Evolutionary conservation across 306 rosid genomes (phyloP), one percentile per base, ranked within the genome.

Genomic region (Luffa acutangula): DNA sequence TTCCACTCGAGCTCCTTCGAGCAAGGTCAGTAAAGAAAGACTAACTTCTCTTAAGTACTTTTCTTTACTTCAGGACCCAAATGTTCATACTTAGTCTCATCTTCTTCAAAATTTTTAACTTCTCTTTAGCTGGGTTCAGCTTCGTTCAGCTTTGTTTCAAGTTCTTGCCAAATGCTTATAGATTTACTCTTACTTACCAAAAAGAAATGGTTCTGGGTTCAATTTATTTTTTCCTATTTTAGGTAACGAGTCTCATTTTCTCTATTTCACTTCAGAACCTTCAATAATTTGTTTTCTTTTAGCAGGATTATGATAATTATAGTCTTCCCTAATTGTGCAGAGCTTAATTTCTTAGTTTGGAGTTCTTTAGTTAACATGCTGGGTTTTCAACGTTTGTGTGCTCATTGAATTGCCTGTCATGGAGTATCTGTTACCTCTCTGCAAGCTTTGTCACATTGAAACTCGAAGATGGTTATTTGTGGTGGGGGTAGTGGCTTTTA

Each of bases 401-500:
- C 41, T 76, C 56, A 64, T 77, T 76, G 57, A 63, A 58, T 46
- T 53, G 45, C 48, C 60, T 67, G 63, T 36, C 41, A 82, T 86
- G 91, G 84, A 67, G 82, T 71, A 25, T 83, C 41, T 72, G 36
- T 81, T 85, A 65, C 89, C 48, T 43, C 79, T 81, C 84, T 77
- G 25, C 67, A 84, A 85, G 85, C 84, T 87, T 49, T 78, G 89
- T 33, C 81, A 79, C 11, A 80, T 74, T 73, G 85, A 85, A 79
- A 83, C 85, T 43, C 84, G 80, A 41, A 90, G 91, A 81, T 90
- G 90, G 89, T 48, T 95, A 62, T 83, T 87, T 72, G 71, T 87
- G 86, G 83, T 89, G 73, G 91, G 85, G 69, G 79, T 87, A 76
- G 85, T 91, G 83, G 93, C 90, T 74, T 87, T 85, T 80, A 86